Evolutionary conservation across 768 basidiomycete species (phyloP).

Genomic region (Podaxis rugospora): DNA sequence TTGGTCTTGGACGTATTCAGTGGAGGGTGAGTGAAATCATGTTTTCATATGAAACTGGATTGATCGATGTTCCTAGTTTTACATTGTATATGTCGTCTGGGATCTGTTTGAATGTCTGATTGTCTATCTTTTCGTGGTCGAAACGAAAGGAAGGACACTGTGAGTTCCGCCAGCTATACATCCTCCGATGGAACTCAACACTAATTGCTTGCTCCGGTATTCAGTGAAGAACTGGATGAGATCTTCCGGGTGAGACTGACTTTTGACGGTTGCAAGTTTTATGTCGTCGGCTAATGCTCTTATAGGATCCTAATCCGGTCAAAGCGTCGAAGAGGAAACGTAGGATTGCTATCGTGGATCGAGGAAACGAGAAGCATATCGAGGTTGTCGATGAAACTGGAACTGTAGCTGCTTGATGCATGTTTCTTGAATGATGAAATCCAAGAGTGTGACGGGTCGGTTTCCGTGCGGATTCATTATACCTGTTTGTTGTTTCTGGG

Average conservation of each 20-base stretch:
- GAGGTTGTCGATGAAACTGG: conserved; percentile 9
- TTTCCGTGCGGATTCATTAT: neutral
- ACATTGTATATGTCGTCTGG: conserved; percentile 36
- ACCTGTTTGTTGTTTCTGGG: too few relatives aligned
- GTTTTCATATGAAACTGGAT: neutral
- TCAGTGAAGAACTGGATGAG: conserved; percentile 37
- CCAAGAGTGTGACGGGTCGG: neutral
- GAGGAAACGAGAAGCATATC: conserved; percentile 21
- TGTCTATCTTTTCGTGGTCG: conserved; percentile 36
- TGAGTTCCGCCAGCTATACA: conserved; percentile 17
- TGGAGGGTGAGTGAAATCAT: conserved; percentile 26
- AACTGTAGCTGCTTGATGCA: neutral
- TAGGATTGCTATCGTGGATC: conserved; percentile 34
- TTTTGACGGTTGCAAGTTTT: neutral
- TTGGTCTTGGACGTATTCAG: conserved; percentile 28
- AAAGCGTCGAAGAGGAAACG: conserved; percentile 34
- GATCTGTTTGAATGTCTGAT: conserved; percentile 34
- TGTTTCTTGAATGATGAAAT: neutral
- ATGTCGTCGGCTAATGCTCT: neutral
- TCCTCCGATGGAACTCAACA: neutral
- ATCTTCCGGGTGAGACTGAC: conserved; percentile 29
- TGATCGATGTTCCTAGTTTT: conserved; percentile 21
- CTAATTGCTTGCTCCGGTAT: neutral
- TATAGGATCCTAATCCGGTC: conserved; percentile 35
- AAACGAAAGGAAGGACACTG: conserved; percentile 39